phyloP scores from a whole-genome alignment of 345 rosid species.

The Eucalyptus virginea region DNA sequence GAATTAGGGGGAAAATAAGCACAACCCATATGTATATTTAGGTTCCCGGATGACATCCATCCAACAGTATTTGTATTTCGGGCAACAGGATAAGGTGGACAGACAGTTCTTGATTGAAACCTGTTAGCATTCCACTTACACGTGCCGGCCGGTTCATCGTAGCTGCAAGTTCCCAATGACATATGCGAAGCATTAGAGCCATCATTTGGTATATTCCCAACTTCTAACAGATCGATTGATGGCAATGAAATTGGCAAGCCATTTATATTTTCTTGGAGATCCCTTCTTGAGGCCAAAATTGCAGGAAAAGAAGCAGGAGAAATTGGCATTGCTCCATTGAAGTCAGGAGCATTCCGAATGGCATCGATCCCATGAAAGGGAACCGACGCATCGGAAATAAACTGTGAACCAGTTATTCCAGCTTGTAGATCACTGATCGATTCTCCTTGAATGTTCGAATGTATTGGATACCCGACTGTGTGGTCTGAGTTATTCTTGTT shows the following conservation, averaged over 20 bases:
- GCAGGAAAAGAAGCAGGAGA: conserved; percentile 10
- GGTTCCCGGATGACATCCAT: conserved; percentile 27
- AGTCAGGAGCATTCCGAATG: conserved; percentile 21
- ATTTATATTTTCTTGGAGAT: conserved; percentile 19
- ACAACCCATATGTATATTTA: conserved; percentile 10
- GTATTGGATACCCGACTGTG: conserved; percentile 5
- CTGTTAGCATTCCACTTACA: conserved; percentile 15
- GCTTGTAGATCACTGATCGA: background rate
- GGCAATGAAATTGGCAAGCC: background rate
- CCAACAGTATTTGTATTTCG: conserved; percentile 20
- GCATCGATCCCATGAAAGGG: conserved; percentile 8
- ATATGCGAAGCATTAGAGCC: conserved; percentile 4
- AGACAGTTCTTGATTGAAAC: background rate
- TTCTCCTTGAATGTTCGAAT: conserved; percentile 21
- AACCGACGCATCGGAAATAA: conserved; percentile 1
- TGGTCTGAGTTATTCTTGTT: conserved; percentile 1
- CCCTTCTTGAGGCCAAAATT: conserved; percentile 13
- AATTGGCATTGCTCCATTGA: conserved; percentile 12
- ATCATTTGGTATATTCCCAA: conserved; percentile 3
- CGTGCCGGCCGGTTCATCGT: conserved; percentile 14
- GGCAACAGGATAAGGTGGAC: background rate
- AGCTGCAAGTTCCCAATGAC: conserved; percentile 10
- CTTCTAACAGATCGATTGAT: conserved; percentile 11
- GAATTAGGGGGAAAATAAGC: conserved; percentile 11
- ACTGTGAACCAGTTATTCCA: background rate